phyloP scores from a whole-genome alignment of 164 flowering plant species.

The Saururus chinensis region DNA sequence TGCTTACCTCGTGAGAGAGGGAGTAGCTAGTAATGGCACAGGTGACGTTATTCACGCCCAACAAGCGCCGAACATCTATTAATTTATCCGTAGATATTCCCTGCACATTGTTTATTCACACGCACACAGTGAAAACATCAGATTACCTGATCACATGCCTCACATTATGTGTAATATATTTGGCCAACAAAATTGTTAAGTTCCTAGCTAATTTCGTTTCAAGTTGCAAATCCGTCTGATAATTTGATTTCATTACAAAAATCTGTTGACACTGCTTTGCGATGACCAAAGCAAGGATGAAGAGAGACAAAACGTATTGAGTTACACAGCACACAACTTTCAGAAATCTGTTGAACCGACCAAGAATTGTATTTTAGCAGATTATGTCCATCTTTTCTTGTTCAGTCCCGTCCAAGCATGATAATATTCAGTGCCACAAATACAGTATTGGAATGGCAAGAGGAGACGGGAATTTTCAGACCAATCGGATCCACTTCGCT shows the following conservation, averaged over 20 bases:
- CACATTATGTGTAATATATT: not conserved
- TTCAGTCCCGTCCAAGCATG: too few relatives aligned
- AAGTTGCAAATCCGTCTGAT: too few relatives aligned
- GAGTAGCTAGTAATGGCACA: slow-evolving; percentile 73
- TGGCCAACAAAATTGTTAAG: not conserved
- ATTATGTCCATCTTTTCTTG: too few relatives aligned
- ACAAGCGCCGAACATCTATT: slow-evolving; percentile 72
- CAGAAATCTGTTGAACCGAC: too few relatives aligned
- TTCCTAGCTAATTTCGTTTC: too few relatives aligned
- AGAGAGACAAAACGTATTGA: not conserved
- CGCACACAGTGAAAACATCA: not conserved
- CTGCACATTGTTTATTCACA: slow-evolving; percentile 22
- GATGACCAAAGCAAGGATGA: too few relatives aligned
- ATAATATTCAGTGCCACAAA: too few relatives aligned
- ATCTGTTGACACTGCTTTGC: too few relatives aligned
- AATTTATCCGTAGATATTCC: slow-evolving; percentile 95
- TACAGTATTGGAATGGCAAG: not conserved
- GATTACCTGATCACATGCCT: too few relatives aligned
- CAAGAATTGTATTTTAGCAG: too few relatives aligned
- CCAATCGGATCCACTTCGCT: not conserved
- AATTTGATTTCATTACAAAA: too few relatives aligned
- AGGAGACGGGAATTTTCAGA: not conserved
- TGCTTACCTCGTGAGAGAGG: slow-evolving; percentile 74
- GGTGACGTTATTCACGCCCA: slow-evolving; percentile 58
- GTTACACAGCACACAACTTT: too few relatives aligned